Evolutionary conservation across 2,329 filamentous ascomycete genomes (phyloP), one percentile per base, ranked within the genome.

Genomic region (Aspergillus niger): DNA sequence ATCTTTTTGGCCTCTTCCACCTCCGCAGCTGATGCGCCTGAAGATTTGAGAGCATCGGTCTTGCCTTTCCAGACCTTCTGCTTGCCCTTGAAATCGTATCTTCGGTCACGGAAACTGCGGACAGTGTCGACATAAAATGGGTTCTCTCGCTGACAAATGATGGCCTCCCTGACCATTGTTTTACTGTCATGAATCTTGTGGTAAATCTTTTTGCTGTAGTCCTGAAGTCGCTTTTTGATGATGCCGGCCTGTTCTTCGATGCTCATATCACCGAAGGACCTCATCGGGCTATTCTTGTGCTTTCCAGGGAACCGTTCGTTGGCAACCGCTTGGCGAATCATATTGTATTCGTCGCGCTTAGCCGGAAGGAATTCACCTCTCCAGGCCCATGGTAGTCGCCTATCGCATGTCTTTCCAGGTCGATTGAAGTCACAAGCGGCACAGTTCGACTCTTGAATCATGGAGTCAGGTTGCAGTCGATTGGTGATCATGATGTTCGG

Each of bases 401-500:
- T 86, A 78, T 99, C 95, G 73, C 95, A 99, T 0, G 92, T 98
- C 78, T 99, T 99, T 32, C 95, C 95, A 0, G 95, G 95, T 48
- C 95, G 84, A 68, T 99, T 99, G 82, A 99, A 99, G 75, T 99
- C 96, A 76, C 96, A 99, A 10, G 95, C 93, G 2, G 95, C 95
- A 71, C 96, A 99, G 70, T 97, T 92, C 0, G 93, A 91, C 74
- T 99, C 96, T 51, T 94, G 83, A 57, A 99, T 96, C 92, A 99
- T 96, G n/a, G 95, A 98, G 76, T 99, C 95, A 0, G 95, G 95
- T 69, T 99, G 95, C 50, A 99, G 79, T 75, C 95, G 90, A 76
- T 99, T 99, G 1, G 95, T 99, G 2, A 96, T 99, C 96, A 99
- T 99, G 75, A 99, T 99, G 77, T 99, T 99, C 8, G 95, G 95